These are phyloP conservation scores for Kurtzmaniella quercitrusa DNA, from an alignment of 1,139 yeast species.

Conservation along the genomic window DNA sequence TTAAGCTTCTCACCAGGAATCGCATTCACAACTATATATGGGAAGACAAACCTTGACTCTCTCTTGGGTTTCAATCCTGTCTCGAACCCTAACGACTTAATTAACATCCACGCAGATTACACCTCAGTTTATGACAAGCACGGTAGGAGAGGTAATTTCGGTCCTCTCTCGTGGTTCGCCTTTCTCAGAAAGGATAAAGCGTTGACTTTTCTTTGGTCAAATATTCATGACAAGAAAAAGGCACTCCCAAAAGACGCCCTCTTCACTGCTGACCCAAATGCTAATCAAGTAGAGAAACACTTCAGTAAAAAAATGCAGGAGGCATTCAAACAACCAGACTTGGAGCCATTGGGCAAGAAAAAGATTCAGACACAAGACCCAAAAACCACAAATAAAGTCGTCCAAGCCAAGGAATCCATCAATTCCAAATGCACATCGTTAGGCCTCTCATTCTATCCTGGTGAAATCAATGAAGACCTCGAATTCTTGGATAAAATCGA, in stretches of 20 bases:
- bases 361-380: neutral
- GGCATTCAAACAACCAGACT: constrained; percentile 5
- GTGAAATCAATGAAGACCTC: constrained; percentile 28
- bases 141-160: constrained; percentile 19
- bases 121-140: constrained; percentile 22
- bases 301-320: constrained; percentile 2
- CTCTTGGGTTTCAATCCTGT: constrained; percentile 12
- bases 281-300: constrained; percentile 4
- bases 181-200: constrained; percentile 24
- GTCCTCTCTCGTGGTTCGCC: constrained; percentile 36
- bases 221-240: constrained; percentile 2
- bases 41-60: neutral
- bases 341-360: constrained; percentile 1
- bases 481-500: constrained; percentile 29
- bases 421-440: constrained; percentile 23
- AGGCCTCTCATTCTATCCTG: constrained; percentile 29
- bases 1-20: neutral
- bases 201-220: constrained; percentile 3
- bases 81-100: constrained; percentile 20
- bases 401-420: constrained; percentile 10
- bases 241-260: constrained; percentile 6
- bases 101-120: constrained; percentile 32
- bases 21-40: neutral
- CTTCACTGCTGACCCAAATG: constrained; percentile 2
- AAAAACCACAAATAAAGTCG: constrained; percentile 9